Percentiles rank a stretch among this genome's conserved stretches.
Conservation (phyloP, 352 stramenopile genomes). For the Globisporangium nagaii region DNA sequence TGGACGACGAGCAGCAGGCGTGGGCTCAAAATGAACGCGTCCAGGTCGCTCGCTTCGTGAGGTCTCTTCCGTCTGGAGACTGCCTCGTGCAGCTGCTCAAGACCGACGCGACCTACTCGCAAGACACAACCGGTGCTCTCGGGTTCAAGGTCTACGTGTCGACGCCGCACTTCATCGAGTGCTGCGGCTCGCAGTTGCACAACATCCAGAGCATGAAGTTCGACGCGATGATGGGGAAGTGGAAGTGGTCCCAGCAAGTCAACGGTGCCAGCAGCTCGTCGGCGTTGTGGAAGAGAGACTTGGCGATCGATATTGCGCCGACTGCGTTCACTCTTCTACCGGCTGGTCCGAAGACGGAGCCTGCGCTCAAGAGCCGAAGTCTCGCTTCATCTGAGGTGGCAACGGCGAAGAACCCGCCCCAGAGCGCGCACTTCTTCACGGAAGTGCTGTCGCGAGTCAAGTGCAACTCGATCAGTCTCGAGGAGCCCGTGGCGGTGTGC, state of each 20-base stretch:
- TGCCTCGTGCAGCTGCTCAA: constrained; percentile 35
- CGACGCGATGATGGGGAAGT: constrained; percentile 17
- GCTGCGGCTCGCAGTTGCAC: constrained; percentile 27
- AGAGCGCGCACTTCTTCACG: constrained; percentile 25
- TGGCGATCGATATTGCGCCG: constrained; percentile 3
- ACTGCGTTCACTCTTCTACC: neutral
- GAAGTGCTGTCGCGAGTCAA: constrained; percentile 23
- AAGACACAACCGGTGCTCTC: constrained; percentile 4
- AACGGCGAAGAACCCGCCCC: neutral
- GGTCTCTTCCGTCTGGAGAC: constrained; percentile 21
- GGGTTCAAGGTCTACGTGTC: constrained; percentile 18
- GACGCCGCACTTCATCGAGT: constrained; percentile 38
- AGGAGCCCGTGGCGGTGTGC: constrained; percentile 3
- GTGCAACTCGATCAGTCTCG: constrained; percentile 17
- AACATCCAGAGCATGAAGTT: constrained; percentile 29
- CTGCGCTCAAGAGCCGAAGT: constrained; percentile 1
- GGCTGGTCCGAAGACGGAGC: constrained; percentile 3
- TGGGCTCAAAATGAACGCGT: constrained; percentile 15
- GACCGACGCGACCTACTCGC: constrained; percentile 3
- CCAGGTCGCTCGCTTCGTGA: constrained; percentile 33
- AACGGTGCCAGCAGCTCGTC: neutral
- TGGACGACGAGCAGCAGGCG: constrained; percentile 2
- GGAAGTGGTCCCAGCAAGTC: constrained; percentile 13
- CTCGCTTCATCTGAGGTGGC: neutral
- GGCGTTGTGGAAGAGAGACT: neutral